A percentile compares a stretch with the other conserved stretches of the same genome.
Evolutionary conservation across 495 filamentous ascomycete species (phyloP).

Genomic region (Aspergillus wentii): DNA sequence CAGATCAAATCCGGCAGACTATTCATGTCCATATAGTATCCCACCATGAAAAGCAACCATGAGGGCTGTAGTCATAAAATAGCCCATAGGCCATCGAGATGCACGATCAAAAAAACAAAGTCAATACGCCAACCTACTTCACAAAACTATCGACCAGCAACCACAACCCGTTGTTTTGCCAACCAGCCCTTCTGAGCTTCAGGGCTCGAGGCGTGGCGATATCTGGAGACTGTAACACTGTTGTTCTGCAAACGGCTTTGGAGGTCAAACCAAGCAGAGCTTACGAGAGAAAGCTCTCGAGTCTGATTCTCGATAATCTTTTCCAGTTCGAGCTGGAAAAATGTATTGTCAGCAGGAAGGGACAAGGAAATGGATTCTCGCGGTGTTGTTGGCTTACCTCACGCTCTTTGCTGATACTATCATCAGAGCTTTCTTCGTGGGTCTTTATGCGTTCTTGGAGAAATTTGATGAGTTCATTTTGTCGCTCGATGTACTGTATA

Average conservation of each 20-base stretch:
- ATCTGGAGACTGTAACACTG: constrained; percentile 59
- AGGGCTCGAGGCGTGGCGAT: constrained; percentile 51
- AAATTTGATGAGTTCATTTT: constrained; percentile 55
- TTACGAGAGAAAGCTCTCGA: constrained; percentile 78
- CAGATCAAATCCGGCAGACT: too few species aligned
- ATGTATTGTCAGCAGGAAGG: constrained; percentile 15
- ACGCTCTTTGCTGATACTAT: constrained; percentile 43
- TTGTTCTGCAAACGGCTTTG: constrained; percentile 81
- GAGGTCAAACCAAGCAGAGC: constrained; percentile 90
- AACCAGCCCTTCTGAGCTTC: constrained; percentile 86
- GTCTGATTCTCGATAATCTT: constrained; percentile 62
- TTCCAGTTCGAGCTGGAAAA: constrained; percentile 52
- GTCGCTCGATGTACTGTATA: constrained; percentile 55
- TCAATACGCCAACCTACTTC: too few species aligned
- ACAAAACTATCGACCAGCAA: too few species aligned
- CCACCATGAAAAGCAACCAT: too few species aligned
- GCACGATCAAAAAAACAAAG: too few species aligned
- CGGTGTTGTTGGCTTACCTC: constrained; percentile 37
- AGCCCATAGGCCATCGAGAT: too few species aligned
- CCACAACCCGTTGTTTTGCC: constrained; percentile 76
- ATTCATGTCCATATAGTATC: too few species aligned
- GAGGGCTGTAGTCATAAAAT: too few species aligned
- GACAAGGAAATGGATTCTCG: constrained; percentile 2
- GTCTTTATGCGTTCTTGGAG: constrained; percentile 52
- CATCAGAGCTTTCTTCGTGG: constrained; percentile 40